Evolutionary conservation across 2,329 filamentous ascomycete genomes (phyloP).

Genomic region (Verticillium dahliae): DNA sequence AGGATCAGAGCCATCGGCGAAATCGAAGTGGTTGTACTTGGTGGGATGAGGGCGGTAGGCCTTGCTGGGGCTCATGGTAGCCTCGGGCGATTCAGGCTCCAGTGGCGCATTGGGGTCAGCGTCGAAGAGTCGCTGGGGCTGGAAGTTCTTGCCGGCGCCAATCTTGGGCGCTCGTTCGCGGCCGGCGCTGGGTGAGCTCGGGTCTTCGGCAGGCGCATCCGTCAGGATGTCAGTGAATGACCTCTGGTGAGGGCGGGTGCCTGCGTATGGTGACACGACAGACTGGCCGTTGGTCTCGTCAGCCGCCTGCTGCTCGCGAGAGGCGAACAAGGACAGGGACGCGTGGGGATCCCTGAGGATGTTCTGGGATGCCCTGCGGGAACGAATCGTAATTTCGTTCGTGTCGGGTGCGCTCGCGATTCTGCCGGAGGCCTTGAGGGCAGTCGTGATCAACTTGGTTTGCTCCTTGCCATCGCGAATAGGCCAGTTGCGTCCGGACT

Average conservation of each 20-base stretch:
- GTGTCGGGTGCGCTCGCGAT: constrained; percentile 22
- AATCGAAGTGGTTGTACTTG: constrained; percentile 83
- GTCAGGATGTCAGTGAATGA: constrained; percentile 66
- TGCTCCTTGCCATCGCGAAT: constrained; percentile 85
- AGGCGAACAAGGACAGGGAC: constrained; percentile 67
- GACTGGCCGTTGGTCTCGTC: constrained; percentile 11
- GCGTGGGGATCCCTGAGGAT: constrained; percentile 59
- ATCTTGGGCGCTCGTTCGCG: constrained; percentile 48
- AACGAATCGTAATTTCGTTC: constrained; percentile 32
- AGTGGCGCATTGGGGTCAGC: constrained; percentile 36
- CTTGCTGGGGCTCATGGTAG: constrained; percentile 30
- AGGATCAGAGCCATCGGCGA: constrained; percentile 58
- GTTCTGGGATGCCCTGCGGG: constrained; percentile 47
- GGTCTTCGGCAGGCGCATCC: constrained; percentile 35
- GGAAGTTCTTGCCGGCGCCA: constrained; percentile 55
- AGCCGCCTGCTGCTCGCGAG: constrained; percentile 51
- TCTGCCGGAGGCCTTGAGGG: constrained; percentile 42
- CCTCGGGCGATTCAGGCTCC: constrained; percentile 34
- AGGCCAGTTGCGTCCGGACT: constrained; percentile 87
- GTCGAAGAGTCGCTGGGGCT: constrained; percentile 58
- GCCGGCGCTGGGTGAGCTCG: constrained; percentile 25
- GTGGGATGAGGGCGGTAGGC: constrained; percentile 60
- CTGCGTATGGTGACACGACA: constrained; percentile 57
- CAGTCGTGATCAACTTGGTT: constrained; percentile 64
- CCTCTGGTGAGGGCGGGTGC: constrained; percentile 57